A percentile compares a stretch with the other conserved stretches of the same genome.
These are phyloP conservation scores for Annulohypoxylon maeteangense DNA, from an alignment of 495 filamentous ascomycete genomes.

Conservation along the genomic window DNA sequence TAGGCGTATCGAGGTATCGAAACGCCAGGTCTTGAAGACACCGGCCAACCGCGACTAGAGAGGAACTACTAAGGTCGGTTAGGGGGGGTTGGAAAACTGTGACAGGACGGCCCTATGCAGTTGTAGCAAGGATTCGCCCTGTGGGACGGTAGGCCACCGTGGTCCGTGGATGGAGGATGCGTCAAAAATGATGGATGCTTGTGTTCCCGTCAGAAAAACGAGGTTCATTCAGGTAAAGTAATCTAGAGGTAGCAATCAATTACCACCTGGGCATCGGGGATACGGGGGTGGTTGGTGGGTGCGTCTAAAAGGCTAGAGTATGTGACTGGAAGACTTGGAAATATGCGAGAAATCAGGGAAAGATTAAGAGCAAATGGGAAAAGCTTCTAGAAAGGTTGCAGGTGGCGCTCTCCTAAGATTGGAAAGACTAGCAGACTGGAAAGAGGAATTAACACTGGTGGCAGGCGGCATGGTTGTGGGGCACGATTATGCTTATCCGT, in stretches of 20 bases:
- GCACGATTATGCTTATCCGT: slow-evolving; percentile 20
- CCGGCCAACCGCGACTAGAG: slow-evolving; percentile 29
- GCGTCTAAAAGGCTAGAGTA: slow-evolving; percentile 19
- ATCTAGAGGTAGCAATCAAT: slow-evolving; percentile 40
- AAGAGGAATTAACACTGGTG: slow-evolving; percentile 4
- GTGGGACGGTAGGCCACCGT: slow-evolving; percentile 41
- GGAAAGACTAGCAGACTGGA: slow-evolving; percentile 6
- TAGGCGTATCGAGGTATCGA: slow-evolving; percentile 10
- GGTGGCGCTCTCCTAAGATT: slow-evolving; percentile 23
- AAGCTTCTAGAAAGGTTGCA: slow-evolving; percentile 38
- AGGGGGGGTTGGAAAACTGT: slow-evolving; percentile 26
- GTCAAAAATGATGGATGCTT: slow-evolving; percentile 38
- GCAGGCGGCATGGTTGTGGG: slow-evolving; percentile 19
- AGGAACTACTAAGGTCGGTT: slow-evolving; percentile 27
- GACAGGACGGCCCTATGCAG: slow-evolving; percentile 46
- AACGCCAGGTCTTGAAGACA: slow-evolving; percentile 23
- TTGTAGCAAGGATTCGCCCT: slow-evolving; percentile 41
- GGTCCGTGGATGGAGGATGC: slow-evolving; percentile 38
- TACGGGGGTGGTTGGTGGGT: slow-evolving; percentile 16
- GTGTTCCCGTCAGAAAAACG: slow-evolving; percentile 40
- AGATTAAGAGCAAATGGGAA: slow-evolving; percentile 28
- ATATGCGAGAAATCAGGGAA: slow-evolving; percentile 39
- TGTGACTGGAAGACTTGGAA: slow-evolving; percentile 31
- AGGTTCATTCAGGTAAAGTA: slow-evolving; percentile 23
- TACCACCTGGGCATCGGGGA: slow-evolving; percentile 21